Evolutionary conservation across 306 rosid species (phyloP).

Genomic region (Fagus crenata): DNA sequence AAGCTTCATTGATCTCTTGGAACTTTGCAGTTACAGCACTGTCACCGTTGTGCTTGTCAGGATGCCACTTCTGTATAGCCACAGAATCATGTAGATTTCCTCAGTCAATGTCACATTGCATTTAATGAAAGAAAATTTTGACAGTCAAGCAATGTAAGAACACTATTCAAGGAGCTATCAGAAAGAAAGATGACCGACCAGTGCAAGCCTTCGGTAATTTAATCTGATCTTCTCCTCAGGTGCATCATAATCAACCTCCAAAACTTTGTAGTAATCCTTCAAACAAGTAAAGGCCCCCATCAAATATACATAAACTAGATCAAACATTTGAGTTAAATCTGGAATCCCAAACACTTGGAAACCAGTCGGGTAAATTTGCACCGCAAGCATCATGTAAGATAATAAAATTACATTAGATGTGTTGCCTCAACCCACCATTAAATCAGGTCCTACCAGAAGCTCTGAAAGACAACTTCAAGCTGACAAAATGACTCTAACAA

Average conservation of each 20-base stretch:
- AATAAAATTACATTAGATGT: background rate
- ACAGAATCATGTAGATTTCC: constrained; percentile 26
- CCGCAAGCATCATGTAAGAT: background rate
- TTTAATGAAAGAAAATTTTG: background rate
- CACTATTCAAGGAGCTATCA: constrained; percentile 16
- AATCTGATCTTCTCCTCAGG: constrained; percentile 64
- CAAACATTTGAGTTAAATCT: constrained; percentile 4
- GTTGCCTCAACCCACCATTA: background rate
- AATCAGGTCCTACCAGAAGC: background rate
- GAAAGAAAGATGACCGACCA: constrained; percentile 48
- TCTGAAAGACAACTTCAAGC: background rate
- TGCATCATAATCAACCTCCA: constrained; percentile 80
- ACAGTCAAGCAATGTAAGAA: constrained; percentile 11
- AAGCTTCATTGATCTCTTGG: no score
- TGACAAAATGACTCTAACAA: background rate
- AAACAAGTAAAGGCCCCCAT: constrained; percentile 24
- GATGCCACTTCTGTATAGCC: constrained; percentile 73
- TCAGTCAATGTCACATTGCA: constrained; percentile 24
- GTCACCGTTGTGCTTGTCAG: constrained; percentile 75
- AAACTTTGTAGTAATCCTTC: constrained; percentile 66
- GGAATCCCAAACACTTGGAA: background rate
- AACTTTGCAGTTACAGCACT: no score
- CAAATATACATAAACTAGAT: constrained; percentile 22
- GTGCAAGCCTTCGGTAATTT: constrained; percentile 68
- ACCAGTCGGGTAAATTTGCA: background rate